Evolutionary conservation across 495 filamentous ascomycete species (phyloP), one percentile per base, ranked within the genome.

Genomic region (Penicillium paxilli): DNA sequence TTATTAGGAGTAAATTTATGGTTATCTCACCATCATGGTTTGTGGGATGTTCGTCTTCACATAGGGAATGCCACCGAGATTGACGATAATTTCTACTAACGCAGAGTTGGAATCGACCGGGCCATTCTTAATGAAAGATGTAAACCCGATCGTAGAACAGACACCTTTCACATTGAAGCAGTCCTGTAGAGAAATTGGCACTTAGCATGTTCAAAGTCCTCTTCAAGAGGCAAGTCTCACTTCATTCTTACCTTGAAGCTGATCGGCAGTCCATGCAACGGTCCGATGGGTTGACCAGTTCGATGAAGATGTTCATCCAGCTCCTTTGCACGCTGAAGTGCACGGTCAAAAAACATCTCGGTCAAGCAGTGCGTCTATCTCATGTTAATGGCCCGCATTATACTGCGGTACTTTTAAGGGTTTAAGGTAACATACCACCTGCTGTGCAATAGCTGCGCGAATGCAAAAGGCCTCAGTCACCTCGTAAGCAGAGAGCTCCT

Each of bases 241-340:
- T 25, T 3, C 8, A 14, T 14, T 22, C 10, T 40, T 33, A 73
- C 84, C 65, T 87, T 87, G 33, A 85, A 73, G 47, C 75, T 81
- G 46, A 87, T 81, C 0, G 85, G 85, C 5, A 88, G 51, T 22
- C 85, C 85, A 52, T 87, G 84, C 0, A 88, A 68, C 0, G 83
- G 83, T 1, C 85, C 85, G 22, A 84, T 65, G 12, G 76, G 69
- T 24, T 74, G 75, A 0, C 66, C 61, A 1, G 63, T 62, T 11
- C 57, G 51, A 17, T 41, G 21, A 9, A 75, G 44, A 47, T 74
- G 58, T 5, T 62, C 60, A 52, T 80, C 77, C 3, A 77, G 51
- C 30, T 70, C 51, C 33, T 60, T 60, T 0, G 76, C 76, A 20
- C 58, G 60, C 23, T 52, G 44, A 9, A 80, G 54, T 9, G 74